These are phyloP conservation scores for Iris macrosiphon DNA, from an alignment of 106 monocot genomes.

Conservation along the genomic window DNA sequence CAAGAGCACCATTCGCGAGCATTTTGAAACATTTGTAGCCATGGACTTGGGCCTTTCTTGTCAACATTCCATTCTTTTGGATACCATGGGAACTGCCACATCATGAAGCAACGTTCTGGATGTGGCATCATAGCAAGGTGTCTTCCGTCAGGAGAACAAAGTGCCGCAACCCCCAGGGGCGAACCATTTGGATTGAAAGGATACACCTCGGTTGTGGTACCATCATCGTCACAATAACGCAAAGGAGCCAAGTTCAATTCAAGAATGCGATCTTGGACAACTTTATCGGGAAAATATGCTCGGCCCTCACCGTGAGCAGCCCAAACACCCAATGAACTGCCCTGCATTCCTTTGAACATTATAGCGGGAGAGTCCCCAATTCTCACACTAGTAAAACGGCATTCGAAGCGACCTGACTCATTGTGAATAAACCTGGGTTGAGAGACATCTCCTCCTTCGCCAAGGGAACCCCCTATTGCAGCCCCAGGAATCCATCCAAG, in stretches of 20 bases:
- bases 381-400: conserved; percentile 72
- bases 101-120: conserved; percentile 95
- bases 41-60: conserved; percentile 76
- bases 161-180: conserved; percentile 73
- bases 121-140: conserved; percentile 99
- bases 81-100: conserved; percentile 99
- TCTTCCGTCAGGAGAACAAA: conserved; percentile 87
- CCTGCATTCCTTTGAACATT: conserved; percentile 95
- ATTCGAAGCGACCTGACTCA: conserved; percentile 91
- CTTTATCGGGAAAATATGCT: conserved; percentile 67
- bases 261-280: conserved; percentile 33
- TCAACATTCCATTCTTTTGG: conserved; percentile 73
- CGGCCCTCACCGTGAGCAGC: conserved; percentile 89
- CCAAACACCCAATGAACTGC: conserved; percentile 87
- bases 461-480: conserved; percentile 30
- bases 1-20: conserved; percentile 87
- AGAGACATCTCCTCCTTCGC: conserved; percentile 38
- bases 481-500: conserved; percentile 90
- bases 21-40: conserved; percentile 94
- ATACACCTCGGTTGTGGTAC: conserved; percentile 62
- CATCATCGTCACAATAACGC: conserved; percentile 80
- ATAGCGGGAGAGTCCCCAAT: conserved; percentile 74
- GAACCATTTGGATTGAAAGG: conserved; percentile 98
- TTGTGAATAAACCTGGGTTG: conserved; percentile 96
- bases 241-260: conserved; percentile 53